phyloP scores from a whole-genome alignment of 192 early-diverging fungal species.

The Backusella sp. region DNA sequence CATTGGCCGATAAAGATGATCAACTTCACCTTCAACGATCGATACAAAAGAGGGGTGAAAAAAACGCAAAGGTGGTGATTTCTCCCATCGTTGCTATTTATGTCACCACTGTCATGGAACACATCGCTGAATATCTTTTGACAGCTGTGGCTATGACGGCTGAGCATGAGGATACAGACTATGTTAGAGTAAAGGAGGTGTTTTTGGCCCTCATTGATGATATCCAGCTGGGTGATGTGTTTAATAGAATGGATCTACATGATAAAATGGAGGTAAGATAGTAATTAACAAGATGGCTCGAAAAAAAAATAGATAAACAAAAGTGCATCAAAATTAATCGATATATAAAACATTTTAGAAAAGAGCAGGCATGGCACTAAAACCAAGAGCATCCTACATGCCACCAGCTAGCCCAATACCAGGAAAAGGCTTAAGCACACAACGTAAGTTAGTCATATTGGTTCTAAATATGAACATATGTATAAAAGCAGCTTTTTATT shows the following conservation, averaged over 20 bases:
- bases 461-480: background rate
- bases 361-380: slow-evolving; percentile 9
- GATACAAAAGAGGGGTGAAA: slow-evolving; percentile 8
- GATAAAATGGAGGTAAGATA: slow-evolving; percentile 26
- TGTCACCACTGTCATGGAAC: slow-evolving; percentile 56
- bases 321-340: background rate
- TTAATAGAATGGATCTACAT: slow-evolving; percentile 45
- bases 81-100: slow-evolving; percentile 53
- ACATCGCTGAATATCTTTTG: slow-evolving; percentile 57
- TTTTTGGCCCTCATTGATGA: slow-evolving; percentile 52
- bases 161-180: slow-evolving; percentile 53
- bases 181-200: slow-evolving; percentile 48
- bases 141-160: slow-evolving; percentile 46
- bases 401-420: slow-evolving; percentile 11
- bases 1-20: slow-evolving; percentile 47
- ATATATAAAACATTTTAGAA: slow-evolving; percentile 8
- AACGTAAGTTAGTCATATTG: slow-evolving; percentile 6
- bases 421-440: background rate
- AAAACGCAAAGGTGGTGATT: slow-evolving; percentile 11
- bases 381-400: background rate
- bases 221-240: slow-evolving; percentile 46
- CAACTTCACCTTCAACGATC: slow-evolving; percentile 14
- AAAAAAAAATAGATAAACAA: too few species aligned
- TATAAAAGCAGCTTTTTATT: background rate
- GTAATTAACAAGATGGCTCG: too few species aligned